Evolutionary conservation across 2,329 filamentous ascomycete genomes (phyloP).

Genomic region (Penicillium paneum): DNA sequence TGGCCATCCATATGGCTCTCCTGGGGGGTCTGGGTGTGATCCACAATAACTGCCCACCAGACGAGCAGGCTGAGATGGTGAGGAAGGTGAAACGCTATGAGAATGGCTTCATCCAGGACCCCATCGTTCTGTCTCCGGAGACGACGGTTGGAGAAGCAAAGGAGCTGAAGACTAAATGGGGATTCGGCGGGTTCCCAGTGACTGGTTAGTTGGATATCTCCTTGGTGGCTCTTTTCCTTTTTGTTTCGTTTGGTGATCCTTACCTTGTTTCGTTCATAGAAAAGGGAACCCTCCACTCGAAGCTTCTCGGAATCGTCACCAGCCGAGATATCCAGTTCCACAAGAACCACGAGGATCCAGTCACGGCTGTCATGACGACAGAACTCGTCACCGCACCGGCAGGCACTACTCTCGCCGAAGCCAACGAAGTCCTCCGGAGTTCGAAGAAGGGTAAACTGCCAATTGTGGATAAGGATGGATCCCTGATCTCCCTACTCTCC

Average conservation of each 20-base stretch:
- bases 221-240: neutral
- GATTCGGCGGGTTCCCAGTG: conserved; percentile 96
- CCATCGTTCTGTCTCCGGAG: conserved; percentile 80
- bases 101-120: conserved; percentile 97
- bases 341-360: conserved; percentile 65
- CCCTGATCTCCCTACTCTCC: conserved; percentile 87
- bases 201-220: conserved; percentile 69
- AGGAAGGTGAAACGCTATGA: conserved; percentile 98
- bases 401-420: conserved; percentile 80
- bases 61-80: conserved; percentile 97
- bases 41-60: conserved; percentile 98
- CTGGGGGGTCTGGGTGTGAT: conserved; percentile 70
- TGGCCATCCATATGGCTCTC: conserved; percentile 85
- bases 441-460: conserved; percentile 99
- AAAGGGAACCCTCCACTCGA: conserved; percentile 86
- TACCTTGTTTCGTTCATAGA: conserved; percentile 53
- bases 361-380: conserved; percentile 90
- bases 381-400: conserved; percentile 84
- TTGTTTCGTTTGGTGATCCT: neutral
- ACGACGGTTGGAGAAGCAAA: conserved; percentile 90
- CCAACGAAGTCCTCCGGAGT: conserved; percentile 86
- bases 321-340: conserved; percentile 98
- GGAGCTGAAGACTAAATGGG: conserved; percentile 94
- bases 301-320: conserved; percentile 94
- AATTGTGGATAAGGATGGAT: conserved; percentile 78